phyloP scores from a whole-genome alignment of 2,329 filamentous ascomycete species.

The Juglanconis oblonga region DNA sequence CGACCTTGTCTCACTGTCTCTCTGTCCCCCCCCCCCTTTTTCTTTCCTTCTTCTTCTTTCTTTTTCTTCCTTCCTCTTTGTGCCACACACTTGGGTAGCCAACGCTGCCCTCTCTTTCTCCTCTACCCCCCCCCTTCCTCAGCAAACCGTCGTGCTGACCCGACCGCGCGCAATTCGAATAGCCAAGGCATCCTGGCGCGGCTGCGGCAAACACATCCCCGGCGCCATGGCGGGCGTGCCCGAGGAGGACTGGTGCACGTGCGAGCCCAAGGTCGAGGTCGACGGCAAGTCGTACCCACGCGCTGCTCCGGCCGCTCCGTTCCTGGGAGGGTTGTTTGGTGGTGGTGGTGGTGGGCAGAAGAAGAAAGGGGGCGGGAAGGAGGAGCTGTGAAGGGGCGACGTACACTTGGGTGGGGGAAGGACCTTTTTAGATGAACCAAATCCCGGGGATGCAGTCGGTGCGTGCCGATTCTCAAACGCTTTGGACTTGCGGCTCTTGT shows the following conservation, averaged over 20 bases:
- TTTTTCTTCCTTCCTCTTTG: neutral
- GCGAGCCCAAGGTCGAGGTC: slow-evolving; percentile 41
- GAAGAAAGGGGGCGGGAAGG: slow-evolving; percentile 18
- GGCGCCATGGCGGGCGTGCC: slow-evolving; percentile 41
- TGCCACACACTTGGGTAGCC: too few species aligned
- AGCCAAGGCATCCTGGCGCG: slow-evolving; percentile 49
- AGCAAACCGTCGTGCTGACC: too few species aligned
- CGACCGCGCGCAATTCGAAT: too few species aligned
- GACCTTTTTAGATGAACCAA: too few species aligned
- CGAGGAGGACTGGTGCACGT: slow-evolving; percentile 47
- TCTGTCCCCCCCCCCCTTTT: too few species aligned
- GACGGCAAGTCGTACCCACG: slow-evolving; percentile 45
- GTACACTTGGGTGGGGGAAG: too few species aligned
- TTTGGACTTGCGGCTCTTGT: too few species aligned
- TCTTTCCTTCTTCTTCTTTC: neutral
- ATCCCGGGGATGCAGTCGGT: too few species aligned
- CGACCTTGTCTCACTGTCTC: neutral
- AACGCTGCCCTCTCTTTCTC: too few species aligned
- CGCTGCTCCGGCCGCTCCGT: slow-evolving; percentile 35
- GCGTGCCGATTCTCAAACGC: too few species aligned
- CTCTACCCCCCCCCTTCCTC: slow-evolving; percentile 12
- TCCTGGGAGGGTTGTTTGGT: slow-evolving; percentile 28
- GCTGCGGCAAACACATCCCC: slow-evolving; percentile 46
- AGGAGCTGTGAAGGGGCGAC: slow-evolving; percentile 16
- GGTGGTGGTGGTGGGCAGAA: slow-evolving; percentile 3